A percentile compares a stretch with the other conserved stretches of the same genome.
These are phyloP conservation scores for Botrytis cinerea DNA, from an alignment of 2,329 filamentous ascomycete species.

Conservation along the genomic window DNA sequence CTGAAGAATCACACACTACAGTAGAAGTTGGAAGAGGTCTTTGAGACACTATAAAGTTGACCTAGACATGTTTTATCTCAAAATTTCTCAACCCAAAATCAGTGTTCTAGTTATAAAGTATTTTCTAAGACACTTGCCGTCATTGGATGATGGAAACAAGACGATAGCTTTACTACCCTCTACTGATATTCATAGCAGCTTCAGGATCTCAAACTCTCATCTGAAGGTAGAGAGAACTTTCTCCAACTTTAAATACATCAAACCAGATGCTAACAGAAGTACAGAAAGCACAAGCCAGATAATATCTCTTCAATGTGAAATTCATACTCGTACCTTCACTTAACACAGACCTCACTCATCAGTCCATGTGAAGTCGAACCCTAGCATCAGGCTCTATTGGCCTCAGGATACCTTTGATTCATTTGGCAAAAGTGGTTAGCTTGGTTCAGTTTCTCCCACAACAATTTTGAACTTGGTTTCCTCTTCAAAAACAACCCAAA, in stretches of 20 bases:
- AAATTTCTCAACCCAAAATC: too few relatives aligned
- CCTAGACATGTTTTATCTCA: background rate
- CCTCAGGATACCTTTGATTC: slow-evolving; percentile 4
- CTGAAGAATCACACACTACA: too few relatives aligned
- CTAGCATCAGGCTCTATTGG: background rate
- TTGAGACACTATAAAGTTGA: background rate
- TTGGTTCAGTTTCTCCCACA: background rate
- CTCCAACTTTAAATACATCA: background rate
- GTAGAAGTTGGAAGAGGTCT: background rate
- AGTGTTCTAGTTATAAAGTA: background rate
- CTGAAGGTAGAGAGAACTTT: background rate
- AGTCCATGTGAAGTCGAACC: background rate
- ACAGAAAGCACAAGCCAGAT: background rate
- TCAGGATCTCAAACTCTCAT: background rate
- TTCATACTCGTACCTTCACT: background rate
- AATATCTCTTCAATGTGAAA: background rate
- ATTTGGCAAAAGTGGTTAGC: background rate
- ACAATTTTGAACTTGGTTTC: background rate
- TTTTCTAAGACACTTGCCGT: background rate
- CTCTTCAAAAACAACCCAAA: background rate
- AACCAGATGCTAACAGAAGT: background rate
- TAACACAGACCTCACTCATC: background rate
- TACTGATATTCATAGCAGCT: background rate
- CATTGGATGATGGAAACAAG: background rate
- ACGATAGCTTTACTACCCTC: background rate